Percentiles rank a stretch among this genome's conserved stretches.
Evolutionary conservation across 495 filamentous ascomycete genomes (phyloP).

Genomic region (Tetracladium setigerum): DNA sequence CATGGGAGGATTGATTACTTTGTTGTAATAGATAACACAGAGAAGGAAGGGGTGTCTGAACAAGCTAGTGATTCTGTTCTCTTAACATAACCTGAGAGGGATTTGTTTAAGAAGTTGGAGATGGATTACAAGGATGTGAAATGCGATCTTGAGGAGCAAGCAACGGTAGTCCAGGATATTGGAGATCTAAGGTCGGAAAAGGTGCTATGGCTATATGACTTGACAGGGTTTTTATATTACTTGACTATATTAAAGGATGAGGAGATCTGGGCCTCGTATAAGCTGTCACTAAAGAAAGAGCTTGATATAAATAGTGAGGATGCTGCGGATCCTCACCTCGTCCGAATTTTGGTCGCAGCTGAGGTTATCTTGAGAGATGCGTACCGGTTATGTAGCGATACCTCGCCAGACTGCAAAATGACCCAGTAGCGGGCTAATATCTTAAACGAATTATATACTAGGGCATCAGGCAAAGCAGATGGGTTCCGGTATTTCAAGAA

Average conservation of each 20-base stretch:
- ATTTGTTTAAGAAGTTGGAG: conserved; percentile 5
- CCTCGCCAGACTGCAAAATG: neutral
- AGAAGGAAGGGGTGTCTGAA: no score
- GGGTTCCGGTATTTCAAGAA: conserved; percentile 2
- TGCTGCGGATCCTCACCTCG: neutral
- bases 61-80: no score
- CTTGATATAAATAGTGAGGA: neutral
- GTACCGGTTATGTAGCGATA: conserved; percentile 7
- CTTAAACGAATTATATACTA: conserved; percentile 1
- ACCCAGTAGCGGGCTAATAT: neutral
- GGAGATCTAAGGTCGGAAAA: conserved; percentile 2
- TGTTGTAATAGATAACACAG: no score
- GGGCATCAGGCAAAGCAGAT: neutral
- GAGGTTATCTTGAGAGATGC: conserved; percentile 5
- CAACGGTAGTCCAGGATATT: conserved; percentile 7
- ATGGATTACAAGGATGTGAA: conserved; percentile 7
- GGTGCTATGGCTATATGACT: conserved; percentile 5
- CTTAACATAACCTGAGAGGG: no score
- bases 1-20: no score
- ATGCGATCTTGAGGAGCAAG: conserved; percentile 6
- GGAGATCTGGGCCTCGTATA: conserved; percentile 3
- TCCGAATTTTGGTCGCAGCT: conserved; percentile 3
- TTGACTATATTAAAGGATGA: conserved; percentile 2
- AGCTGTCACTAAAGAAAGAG: conserved; percentile 1
- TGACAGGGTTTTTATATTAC: conserved; percentile 2